phyloP scores from a whole-genome alignment of 257 asterid genomes.

The Thymus mandschuricus region DNA sequence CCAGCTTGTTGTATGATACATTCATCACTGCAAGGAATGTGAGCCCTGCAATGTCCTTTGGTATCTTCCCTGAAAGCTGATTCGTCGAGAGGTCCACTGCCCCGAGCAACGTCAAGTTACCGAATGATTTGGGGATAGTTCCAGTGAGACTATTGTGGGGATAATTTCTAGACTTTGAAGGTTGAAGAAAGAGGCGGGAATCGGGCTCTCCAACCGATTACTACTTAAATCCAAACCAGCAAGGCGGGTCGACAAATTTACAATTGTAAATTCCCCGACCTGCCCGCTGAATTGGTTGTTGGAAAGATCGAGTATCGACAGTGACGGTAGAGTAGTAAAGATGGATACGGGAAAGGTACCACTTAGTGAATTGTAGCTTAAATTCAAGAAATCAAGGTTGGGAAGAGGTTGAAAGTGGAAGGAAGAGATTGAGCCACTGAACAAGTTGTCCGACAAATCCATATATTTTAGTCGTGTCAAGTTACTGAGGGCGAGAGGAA shows the following conservation, averaged over 20 bases:
- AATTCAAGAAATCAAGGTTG: conserved; percentile 22
- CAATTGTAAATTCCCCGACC: conserved; percentile 9
- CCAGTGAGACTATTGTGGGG: background rate
- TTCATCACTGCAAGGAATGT: background rate
- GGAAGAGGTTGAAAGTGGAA: background rate
- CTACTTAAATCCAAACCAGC: conserved; percentile 30
- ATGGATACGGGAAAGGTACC: conserved; percentile 41
- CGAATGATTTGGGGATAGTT: background rate
- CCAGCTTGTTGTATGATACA: background rate
- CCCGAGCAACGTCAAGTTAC: background rate
- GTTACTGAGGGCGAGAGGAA: background rate
- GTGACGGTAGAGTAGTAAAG: background rate
- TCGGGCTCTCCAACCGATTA: conserved; percentile 29
- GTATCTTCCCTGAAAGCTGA: background rate
- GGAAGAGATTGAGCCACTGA: conserved; percentile 20
- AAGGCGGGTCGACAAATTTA: conserved; percentile 1
- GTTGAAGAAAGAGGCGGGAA: conserved; percentile 29
- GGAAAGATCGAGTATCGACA: too few species aligned
- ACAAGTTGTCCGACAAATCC: background rate
- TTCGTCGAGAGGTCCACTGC: background rate
- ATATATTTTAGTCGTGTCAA: background rate
- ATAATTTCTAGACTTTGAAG: conserved; percentile 4
- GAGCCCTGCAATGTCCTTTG: background rate
- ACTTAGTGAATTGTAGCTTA: conserved; percentile 28
- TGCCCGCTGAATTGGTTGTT: conserved; percentile 40